phyloP scores from a whole-genome alignment of 495 filamentous ascomycete species.

The Penicillium chermesinum region DNA sequence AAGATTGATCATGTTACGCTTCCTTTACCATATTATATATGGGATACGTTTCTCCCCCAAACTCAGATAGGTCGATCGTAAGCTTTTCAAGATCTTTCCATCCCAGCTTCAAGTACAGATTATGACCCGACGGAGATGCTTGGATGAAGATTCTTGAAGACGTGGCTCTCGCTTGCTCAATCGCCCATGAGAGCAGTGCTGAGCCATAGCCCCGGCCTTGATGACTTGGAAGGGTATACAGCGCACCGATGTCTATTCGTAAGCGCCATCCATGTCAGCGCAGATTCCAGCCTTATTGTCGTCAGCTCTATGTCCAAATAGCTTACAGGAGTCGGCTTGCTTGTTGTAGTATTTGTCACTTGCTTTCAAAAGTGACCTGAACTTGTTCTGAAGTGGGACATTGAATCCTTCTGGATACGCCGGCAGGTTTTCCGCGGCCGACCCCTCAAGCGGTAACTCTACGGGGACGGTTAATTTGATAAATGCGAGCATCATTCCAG shows the following conservation, averaged over 20 bases:
- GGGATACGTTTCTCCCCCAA: background rate
- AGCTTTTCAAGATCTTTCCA: background rate
- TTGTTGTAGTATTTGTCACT: background rate
- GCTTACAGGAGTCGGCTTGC: background rate
- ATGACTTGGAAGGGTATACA: background rate
- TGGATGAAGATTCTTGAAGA: background rate
- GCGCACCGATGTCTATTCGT: background rate
- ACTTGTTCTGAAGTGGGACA: background rate
- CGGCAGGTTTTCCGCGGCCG: background rate
- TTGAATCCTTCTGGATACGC: background rate
- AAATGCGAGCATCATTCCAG: background rate
- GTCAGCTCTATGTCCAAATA: background rate
- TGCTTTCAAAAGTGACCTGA: background rate
- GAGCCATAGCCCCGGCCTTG: background rate
- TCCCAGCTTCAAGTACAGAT: background rate
- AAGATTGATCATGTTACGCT: too few species aligned
- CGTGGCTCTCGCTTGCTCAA: background rate
- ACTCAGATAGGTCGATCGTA: background rate
- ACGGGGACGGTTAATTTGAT: background rate
- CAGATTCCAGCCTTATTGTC: background rate
- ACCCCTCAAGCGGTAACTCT: background rate
- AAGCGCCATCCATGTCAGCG: background rate
- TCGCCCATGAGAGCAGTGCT: background rate
- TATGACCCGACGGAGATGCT: background rate
- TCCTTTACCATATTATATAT: background rate